Percentiles rank a stretch among this genome's conserved stretches.
phyloP scores from a whole-genome alignment of 805 yeast genomes.

The Saccharomycopsis fibuligera region DNA sequence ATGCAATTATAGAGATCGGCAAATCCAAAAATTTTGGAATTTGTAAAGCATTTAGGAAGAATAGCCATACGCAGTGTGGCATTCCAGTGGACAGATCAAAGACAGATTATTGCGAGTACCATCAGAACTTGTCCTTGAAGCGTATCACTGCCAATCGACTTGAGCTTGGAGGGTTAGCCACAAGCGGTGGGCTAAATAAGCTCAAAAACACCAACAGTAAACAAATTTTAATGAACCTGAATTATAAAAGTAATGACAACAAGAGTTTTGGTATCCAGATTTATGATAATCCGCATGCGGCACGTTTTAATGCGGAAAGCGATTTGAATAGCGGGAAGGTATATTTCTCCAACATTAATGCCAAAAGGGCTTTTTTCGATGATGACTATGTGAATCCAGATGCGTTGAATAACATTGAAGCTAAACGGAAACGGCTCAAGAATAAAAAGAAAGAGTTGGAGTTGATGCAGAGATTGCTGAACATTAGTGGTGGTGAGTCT shows the following conservation, averaged over 20 bases:
- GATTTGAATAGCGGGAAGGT: conserved; percentile 24
- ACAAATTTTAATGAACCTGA: conserved; percentile 15
- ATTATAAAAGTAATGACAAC: conserved; percentile 16
- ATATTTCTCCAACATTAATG: conserved; percentile 35
- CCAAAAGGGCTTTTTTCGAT: conserved; percentile 46
- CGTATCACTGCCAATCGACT: conserved; percentile 55
- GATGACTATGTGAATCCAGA: conserved; percentile 45
- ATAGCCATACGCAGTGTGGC: conserved; percentile 49
- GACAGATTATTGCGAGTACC: conserved; percentile 63
- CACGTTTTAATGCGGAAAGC: conserved; percentile 24
- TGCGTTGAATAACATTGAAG: conserved; percentile 33
- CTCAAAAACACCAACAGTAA: not conserved
- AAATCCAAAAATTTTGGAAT: conserved; percentile 57
- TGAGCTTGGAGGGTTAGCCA: conserved; percentile 62
- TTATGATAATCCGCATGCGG: conserved; percentile 24
- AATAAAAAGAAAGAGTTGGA: conserved; percentile 32
- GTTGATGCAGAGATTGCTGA: conserved; percentile 29
- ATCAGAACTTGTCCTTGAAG: conserved; percentile 51
- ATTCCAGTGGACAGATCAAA: conserved; percentile 51
- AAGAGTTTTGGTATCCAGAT: conserved; percentile 16
- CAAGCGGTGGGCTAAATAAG: conserved; percentile 42
- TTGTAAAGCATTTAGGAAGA: conserved; percentile 45
- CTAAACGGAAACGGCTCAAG: conserved; percentile 32
- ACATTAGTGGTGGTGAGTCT: conserved; percentile 25
- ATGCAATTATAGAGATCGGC: conserved; percentile 68